Percentiles rank a stretch among this genome's conserved stretches.
These are phyloP conservation scores for Gnomoniopsis smithogilvyi DNA, from an alignment of 2,329 filamentous ascomycete species.

Conservation along the genomic window DNA sequence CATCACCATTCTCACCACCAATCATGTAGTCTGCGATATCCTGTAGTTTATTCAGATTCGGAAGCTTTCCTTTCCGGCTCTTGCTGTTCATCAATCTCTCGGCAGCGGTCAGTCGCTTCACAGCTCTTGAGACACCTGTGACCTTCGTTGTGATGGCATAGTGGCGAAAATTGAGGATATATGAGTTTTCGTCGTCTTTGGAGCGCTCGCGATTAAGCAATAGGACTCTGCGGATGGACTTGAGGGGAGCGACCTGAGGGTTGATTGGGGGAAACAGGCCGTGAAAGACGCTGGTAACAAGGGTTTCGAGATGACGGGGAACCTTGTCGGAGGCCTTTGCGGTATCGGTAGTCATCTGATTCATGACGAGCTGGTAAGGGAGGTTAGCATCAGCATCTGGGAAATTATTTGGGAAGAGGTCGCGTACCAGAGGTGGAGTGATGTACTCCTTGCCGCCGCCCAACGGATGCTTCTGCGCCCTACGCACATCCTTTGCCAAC, in stretches of 20 bases:
- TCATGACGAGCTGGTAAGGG: slow-evolving; percentile 77
- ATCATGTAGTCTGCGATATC: slow-evolving; percentile 96
- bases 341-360: slow-evolving; percentile 78
- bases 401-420: background rate
- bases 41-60: slow-evolving; percentile 85
- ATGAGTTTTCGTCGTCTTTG: slow-evolving; percentile 56
- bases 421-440: slow-evolving; percentile 71
- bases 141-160: slow-evolving; percentile 92
- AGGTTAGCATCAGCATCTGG: slow-evolving; percentile 23
- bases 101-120: slow-evolving; percentile 80
- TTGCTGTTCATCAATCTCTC: slow-evolving; percentile 68
- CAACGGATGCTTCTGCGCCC: slow-evolving; percentile 77
- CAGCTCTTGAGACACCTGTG: slow-evolving; percentile 77
- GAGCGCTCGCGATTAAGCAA: slow-evolving; percentile 78
- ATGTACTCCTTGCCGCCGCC: slow-evolving; percentile 82
- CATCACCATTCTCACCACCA: slow-evolving; percentile 70
- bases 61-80: slow-evolving; percentile 68
- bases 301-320: slow-evolving; percentile 90
- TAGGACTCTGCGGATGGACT: slow-evolving; percentile 88
- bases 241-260: slow-evolving; percentile 82
- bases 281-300: slow-evolving; percentile 92
- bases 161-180: slow-evolving; percentile 84
- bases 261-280: slow-evolving; percentile 95
- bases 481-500: slow-evolving; percentile 84
- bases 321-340: slow-evolving; percentile 63